Evolutionary conservation across 768 basidiomycete species (phyloP).

Genomic region (Artomyces pyxidatus): DNA sequence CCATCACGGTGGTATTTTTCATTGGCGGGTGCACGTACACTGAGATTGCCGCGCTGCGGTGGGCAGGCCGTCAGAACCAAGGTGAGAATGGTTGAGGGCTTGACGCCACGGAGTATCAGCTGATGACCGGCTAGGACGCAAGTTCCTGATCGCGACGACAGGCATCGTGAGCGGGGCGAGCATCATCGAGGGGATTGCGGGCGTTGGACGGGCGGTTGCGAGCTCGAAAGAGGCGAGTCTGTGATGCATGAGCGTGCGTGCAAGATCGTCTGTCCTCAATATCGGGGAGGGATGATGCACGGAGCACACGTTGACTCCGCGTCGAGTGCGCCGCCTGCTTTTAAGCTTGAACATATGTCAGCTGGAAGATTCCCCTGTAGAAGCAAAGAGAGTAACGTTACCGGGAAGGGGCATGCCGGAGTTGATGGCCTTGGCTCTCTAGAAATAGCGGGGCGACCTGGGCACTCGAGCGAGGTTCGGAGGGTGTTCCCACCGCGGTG

Average conservation of each 20-base stretch:
- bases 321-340: too few relatives aligned
- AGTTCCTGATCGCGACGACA: slow-evolving; percentile 86
- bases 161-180: slow-evolving; percentile 78
- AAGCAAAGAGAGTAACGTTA: too few relatives aligned
- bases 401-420: too few relatives aligned
- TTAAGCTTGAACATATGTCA: too few relatives aligned
- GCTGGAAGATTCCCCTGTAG: too few relatives aligned
- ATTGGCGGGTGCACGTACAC: slow-evolving; percentile 96
- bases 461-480: background rate
- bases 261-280: too few relatives aligned
- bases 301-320: too few relatives aligned
- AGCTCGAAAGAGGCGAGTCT: slow-evolving; percentile 38
- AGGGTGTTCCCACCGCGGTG: background rate
- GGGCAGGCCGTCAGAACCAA: slow-evolving; percentile 80
- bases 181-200: slow-evolving; percentile 62
- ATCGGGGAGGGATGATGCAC: too few relatives aligned
- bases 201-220: slow-evolving; percentile 26
- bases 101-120: background rate
- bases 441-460: too few relatives aligned
- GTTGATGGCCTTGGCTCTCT: too few relatives aligned
- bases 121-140: slow-evolving; percentile 49
- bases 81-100: slow-evolving; percentile 32
- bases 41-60: slow-evolving; percentile 91
- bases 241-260: too few relatives aligned
- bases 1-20: slow-evolving; percentile 92